These are phyloP conservation scores for Eutypa lata DNA, from an alignment of 2,329 filamentous ascomycete genomes.

Conservation along the genomic window DNA sequence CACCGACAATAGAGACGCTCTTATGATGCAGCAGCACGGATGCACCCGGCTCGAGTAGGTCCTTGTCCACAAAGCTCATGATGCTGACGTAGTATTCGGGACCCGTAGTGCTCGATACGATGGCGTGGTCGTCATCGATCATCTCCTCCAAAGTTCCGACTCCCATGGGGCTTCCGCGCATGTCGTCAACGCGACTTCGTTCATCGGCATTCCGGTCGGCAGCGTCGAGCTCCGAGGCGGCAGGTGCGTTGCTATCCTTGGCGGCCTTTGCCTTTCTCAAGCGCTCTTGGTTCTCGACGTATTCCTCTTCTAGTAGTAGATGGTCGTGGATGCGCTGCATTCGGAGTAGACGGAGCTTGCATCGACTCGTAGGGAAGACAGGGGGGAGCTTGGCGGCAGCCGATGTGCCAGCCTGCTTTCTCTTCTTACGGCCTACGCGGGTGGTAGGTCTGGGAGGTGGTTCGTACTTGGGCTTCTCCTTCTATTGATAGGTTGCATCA, in stretches of 20 bases:
- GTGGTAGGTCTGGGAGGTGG: constrained; percentile 95
- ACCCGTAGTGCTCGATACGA: constrained; percentile 94
- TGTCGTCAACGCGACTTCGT: constrained; percentile 91
- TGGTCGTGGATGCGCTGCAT: constrained; percentile 99
- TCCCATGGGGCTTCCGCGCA: constrained; percentile 97
- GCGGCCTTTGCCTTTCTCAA: constrained; percentile 86
- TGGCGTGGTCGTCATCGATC: constrained; percentile 98
- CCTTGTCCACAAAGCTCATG: constrained; percentile 99
- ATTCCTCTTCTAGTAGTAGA: constrained; percentile 93
- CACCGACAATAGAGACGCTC: constrained; percentile 94
- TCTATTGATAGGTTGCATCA: constrained; percentile 50
- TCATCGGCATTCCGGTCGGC: constrained; percentile 90
- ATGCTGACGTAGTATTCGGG: constrained; percentile 99
- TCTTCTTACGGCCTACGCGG: constrained; percentile 97
- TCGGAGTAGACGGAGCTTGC: constrained; percentile 92
- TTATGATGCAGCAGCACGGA: constrained; percentile 97
- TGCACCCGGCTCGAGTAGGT: constrained; percentile 91
- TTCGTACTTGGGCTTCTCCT: constrained; percentile 99
- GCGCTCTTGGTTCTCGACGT: constrained; percentile 97
- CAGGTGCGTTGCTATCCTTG: constrained; percentile 64
- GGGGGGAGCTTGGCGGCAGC: constrained; percentile 92
- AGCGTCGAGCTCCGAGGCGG: constrained; percentile 68
- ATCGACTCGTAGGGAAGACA: constrained; percentile 92
- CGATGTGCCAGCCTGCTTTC: constrained; percentile 88
- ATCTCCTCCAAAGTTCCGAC: constrained; percentile 97